These are phyloP conservation scores for Triticum dicoccoides DNA, from an alignment of 176 grass and related monocot genomes.

Conservation along the genomic window DNA sequence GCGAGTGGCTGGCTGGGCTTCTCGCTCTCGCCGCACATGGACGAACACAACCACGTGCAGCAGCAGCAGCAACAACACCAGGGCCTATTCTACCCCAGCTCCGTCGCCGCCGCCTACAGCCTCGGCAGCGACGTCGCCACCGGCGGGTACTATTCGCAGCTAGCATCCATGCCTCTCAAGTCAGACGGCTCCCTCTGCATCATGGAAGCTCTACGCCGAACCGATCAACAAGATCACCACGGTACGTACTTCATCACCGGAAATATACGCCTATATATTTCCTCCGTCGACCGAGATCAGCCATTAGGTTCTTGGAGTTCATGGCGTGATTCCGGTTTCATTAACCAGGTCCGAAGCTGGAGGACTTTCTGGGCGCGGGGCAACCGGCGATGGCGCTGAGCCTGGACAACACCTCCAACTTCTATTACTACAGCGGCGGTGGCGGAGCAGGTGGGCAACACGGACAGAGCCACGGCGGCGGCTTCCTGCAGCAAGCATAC, in stretches of 20 bases:
- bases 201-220: slow-evolving; percentile 90
- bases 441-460: background rate
- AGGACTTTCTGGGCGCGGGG: slow-evolving; percentile 83
- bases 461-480: slow-evolving; percentile 4
- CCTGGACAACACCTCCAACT: slow-evolving; percentile 64
- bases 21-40: slow-evolving; percentile 81
- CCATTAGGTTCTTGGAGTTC: background rate
- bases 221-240: slow-evolving; percentile 65
- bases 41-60: slow-evolving; percentile 42
- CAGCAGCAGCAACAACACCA: slow-evolving; percentile 52
- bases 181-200: slow-evolving; percentile 97
- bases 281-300: background rate
- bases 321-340: background rate
- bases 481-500: slow-evolving; percentile 50
- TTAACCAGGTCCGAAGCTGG: slow-evolving; percentile 82
- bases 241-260: background rate
- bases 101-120: slow-evolving; percentile 29
- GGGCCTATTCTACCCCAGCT: slow-evolving; percentile 47
- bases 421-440: slow-evolving; percentile 59
- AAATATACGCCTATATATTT: background rate
- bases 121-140: slow-evolving; percentile 23
- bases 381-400: slow-evolving; percentile 84
- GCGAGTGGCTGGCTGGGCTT: slow-evolving; percentile 82
- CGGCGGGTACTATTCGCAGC: slow-evolving; percentile 68
- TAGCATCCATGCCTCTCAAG: slow-evolving; percentile 95